phyloP scores from a whole-genome alignment of 164 flowering plant species.

The Aristolochia fimbriata region DNA sequence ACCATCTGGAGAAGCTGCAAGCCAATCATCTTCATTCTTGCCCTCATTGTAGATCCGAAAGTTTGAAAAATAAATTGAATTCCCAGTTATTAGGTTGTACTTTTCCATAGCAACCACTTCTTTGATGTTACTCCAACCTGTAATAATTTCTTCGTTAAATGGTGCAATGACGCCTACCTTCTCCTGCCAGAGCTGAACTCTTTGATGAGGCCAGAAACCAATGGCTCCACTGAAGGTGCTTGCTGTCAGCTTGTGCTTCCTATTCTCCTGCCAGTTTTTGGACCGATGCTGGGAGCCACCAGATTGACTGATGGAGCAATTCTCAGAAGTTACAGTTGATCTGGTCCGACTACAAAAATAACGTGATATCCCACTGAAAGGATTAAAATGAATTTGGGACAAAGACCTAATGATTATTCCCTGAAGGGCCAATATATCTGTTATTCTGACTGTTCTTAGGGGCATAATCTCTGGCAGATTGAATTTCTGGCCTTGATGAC shows the following conservation, averaged over 20 bases:
- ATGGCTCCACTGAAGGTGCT: constrained; percentile 58
- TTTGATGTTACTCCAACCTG: constrained; percentile 47
- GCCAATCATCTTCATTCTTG: constrained; percentile 37
- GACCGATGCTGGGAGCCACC: constrained; percentile 41
- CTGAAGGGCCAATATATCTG: no score
- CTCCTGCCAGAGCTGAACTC: constrained; percentile 61
- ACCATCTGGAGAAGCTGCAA: constrained; percentile 73
- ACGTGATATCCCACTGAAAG: not conserved
- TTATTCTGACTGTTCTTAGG: no score
- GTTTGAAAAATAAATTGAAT: constrained; percentile 26
- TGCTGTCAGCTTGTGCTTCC: constrained; percentile 55
- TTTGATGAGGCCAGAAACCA: constrained; percentile 49
- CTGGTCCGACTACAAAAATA: constrained; percentile 4
- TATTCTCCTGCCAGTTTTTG: constrained; percentile 57
- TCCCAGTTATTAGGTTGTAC: constrained; percentile 50
- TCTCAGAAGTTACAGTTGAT: constrained; percentile 5
- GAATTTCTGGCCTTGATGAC: no score
- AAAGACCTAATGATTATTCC: no score
- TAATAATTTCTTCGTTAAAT: constrained; percentile 43
- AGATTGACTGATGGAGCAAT: constrained; percentile 22
- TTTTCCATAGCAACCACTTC: constrained; percentile 57
- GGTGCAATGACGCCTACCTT: constrained; percentile 49
- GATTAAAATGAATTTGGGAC: not conserved
- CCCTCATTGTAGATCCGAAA: constrained; percentile 33
- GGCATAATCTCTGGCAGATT: no score